Base-by-base conservation (phyloP, 2,329 filamentous ascomycete genomes). In the Calonectria multiphialidica region DNA sequence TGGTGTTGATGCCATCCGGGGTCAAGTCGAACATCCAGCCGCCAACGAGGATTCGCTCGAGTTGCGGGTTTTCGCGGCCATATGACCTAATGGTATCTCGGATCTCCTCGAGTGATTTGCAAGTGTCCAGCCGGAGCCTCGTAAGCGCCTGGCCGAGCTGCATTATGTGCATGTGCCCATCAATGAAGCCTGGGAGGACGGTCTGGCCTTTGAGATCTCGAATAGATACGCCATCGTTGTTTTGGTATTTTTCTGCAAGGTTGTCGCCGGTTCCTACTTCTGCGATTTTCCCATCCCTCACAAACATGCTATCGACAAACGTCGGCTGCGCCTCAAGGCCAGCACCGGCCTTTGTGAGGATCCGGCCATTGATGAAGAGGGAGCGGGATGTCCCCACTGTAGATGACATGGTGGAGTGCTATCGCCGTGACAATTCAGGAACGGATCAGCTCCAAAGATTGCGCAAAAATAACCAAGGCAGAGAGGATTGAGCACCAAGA, bases 101-200 rank as follows among this genome's bases (percentile, higher is more conserved):
- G n/a, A 89, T 87, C 21, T 88, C 86, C 0, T 79, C 80, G 1
- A 87, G 76, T 59, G 81, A 83, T 57, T 82, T 81, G 71, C 86
- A 87, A 3, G 81, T 76, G 30, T 84, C 82, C 1, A 89, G 78
- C 13, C 82, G 80, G 25, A 87, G 79, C 75, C 88, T 88, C 49
- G 81, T 82, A 8, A 88, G 81, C 0, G 86, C 84, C 67, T 87
- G 85, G 2, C 87, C 87, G 1, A 88, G 81, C 23, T 86, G 81
- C 1, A 88, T 78, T 7, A 89, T 82, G 75, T 89, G 87, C 80
- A 87, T 86, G 68, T 88, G 87, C 3, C 84, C 86, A 70, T 89
- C 87, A 42, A 88, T 85, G 76, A 88, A 88, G 10, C 86, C 84
- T 0, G 87, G 87, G 2, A 88, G 78, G 8, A 88, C 79, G n/a